phyloP scores from a whole-genome alignment of 768 basidiomycete genomes.

The Rubroboletus pulcherrimus region DNA sequence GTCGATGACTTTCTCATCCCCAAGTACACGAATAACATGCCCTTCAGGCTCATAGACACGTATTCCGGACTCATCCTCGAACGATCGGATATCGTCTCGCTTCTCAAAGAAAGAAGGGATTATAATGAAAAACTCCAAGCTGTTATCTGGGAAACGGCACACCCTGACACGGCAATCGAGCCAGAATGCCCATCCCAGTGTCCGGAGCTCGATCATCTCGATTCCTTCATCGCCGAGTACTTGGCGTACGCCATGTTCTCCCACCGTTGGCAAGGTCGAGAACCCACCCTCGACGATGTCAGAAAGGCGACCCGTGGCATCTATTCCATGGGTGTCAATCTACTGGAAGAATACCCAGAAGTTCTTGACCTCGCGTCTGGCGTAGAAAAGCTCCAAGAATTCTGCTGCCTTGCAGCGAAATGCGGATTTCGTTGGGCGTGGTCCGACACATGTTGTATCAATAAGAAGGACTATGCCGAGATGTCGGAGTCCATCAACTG shows the following conservation, averaged over 20 bases:
- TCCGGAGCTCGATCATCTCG: constrained; percentile 2
- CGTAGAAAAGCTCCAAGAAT: constrained; percentile 27
- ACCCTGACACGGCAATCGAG: not conserved
- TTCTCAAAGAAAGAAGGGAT: constrained; percentile 16
- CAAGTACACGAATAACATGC: constrained; percentile 16
- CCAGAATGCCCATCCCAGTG: not conserved
- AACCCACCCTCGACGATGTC: constrained; percentile 18
- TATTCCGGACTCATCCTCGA: constrained; percentile 24
- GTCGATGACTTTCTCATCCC: constrained; percentile 15
- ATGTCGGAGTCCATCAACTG: constrained; percentile 28
- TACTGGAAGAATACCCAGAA: not conserved
- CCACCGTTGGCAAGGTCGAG: constrained; percentile 22
- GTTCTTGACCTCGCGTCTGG: not conserved
- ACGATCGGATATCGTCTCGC: constrained; percentile 10
- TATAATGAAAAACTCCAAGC: constrained; percentile 4
- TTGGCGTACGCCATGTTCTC: constrained; percentile 28
- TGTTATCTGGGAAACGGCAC: not conserved
- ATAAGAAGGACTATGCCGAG: constrained; percentile 22
- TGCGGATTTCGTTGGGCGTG: constrained; percentile 31
- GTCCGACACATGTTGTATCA: constrained; percentile 29
- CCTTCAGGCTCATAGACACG: constrained; percentile 24
- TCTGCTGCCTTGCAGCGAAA: constrained; percentile 26
- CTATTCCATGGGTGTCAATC: constrained; percentile 12
- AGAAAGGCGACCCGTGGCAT: constrained; percentile 9
- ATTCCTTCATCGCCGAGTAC: constrained; percentile 16